Evolutionary conservation across 2,329 filamentous ascomycete species (phyloP).

Genomic region (Calonectria hongkongensis): DNA sequence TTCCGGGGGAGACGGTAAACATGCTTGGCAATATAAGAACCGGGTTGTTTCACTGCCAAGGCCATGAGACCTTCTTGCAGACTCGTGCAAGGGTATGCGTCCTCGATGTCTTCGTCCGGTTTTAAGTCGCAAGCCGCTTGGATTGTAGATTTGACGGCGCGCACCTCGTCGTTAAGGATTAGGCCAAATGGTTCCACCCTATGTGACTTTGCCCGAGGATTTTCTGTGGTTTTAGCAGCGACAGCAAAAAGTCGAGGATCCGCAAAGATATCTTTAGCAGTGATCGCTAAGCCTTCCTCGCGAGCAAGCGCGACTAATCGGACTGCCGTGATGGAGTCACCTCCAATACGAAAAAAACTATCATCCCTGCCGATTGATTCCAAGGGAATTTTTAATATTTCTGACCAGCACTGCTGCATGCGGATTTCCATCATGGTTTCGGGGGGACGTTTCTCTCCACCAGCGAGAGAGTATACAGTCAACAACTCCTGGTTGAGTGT

Average conservation of each 20-base stretch:
- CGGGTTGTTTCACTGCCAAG: constrained; percentile 32
- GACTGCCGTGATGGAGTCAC: constrained; percentile 70
- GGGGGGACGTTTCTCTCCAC: constrained; percentile 31
- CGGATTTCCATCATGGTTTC: constrained; percentile 39
- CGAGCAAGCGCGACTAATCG: constrained; percentile 66
- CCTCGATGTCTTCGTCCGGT: constrained; percentile 2
- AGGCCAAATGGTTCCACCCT: neutral
- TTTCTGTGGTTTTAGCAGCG: constrained; percentile 44
- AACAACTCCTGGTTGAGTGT: constrained; percentile 14
- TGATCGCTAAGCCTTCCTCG: constrained; percentile 61
- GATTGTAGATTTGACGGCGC: neutral
- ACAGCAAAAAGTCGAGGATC: constrained; percentile 30
- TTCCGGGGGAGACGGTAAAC: constrained; percentile 11
- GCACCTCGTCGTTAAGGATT: neutral
- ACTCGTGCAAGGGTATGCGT: constrained; percentile 57
- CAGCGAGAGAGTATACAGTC: constrained; percentile 17
- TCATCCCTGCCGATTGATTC: constrained; percentile 56
- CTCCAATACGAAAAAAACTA: constrained; percentile 70
- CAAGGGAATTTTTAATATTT: constrained; percentile 57
- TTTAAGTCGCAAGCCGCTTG: neutral
- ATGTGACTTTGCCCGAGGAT: neutral
- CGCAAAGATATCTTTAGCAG: constrained; percentile 66
- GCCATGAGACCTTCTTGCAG: constrained; percentile 61
- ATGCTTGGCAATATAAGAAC: constrained; percentile 38
- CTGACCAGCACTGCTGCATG: constrained; percentile 61